Conservation (phyloP, 805 yeast species). For the Wickerhamomyces bisporus region DNA sequence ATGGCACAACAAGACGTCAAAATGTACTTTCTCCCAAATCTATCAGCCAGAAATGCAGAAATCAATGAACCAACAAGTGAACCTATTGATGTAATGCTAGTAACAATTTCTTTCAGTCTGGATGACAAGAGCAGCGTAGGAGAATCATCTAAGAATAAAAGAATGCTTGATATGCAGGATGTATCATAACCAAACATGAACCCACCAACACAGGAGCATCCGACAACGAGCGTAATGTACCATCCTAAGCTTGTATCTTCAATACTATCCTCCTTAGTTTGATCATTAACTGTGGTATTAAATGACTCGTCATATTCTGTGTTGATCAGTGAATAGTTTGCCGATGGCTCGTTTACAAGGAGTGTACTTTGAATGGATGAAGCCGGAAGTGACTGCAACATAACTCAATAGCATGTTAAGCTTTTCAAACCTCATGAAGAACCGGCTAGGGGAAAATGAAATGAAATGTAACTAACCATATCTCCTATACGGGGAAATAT, state of each 20-base stretch:
- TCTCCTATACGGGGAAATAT: too few species aligned
- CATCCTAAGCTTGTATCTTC: slow-evolving; percentile 13
- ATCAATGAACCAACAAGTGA: slow-evolving; percentile 47
- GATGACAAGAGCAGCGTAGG: slow-evolving; percentile 28
- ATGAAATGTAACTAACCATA: too few species aligned
- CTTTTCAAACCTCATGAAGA: too few species aligned
- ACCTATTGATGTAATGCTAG: slow-evolving; percentile 46
- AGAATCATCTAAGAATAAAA: slow-evolving; percentile 40
- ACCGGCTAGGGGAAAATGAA: too few species aligned
- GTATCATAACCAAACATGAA: slow-evolving; percentile 62
- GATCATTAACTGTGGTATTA: not conserved
- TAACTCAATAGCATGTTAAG: too few species aligned
- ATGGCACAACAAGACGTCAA: slow-evolving; percentile 39
- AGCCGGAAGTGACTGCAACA: too few species aligned
- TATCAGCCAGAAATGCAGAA: slow-evolving; percentile 48
- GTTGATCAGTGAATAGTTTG: not conserved
- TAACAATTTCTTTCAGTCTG: slow-evolving; percentile 35
- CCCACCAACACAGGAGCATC: slow-evolving; percentile 50
- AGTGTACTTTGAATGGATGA: too few species aligned
- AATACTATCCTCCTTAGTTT: slow-evolving; percentile 4
- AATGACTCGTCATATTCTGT: not conserved
- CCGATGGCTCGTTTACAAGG: too few species aligned
- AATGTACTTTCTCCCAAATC: slow-evolving; percentile 36
- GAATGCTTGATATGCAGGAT: slow-evolving; percentile 58
- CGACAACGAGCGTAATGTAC: slow-evolving; percentile 18